Evolutionary conservation across 768 basidiomycete genomes (phyloP).

Genomic region (Lyophyllum shimeji): DNA sequence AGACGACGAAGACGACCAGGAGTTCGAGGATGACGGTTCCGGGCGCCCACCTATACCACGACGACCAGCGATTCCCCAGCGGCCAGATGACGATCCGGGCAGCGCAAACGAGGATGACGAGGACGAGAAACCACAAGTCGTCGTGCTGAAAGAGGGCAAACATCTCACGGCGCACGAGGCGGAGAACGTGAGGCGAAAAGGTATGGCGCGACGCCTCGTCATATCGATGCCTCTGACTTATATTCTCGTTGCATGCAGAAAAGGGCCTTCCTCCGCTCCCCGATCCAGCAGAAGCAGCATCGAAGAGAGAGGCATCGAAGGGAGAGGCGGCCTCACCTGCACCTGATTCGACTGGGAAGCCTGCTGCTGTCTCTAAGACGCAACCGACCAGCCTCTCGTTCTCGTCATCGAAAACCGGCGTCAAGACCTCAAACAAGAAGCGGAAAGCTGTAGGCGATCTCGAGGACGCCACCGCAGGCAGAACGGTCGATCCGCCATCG

Average conservation of each 20-base stretch:
- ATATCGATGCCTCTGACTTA: background rate
- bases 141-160: constrained; percentile 86
- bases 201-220: background rate
- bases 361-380: constrained; percentile 17
- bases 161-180: constrained; percentile 80
- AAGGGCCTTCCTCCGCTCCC: constrained; percentile 60
- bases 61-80: constrained; percentile 69
- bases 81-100: constrained; percentile 67
- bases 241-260: constrained; percentile 34
- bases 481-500: constrained; percentile 25
- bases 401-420: constrained; percentile 36
- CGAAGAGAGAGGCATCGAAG: too few species aligned
- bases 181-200: constrained; percentile 73
- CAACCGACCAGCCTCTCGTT: constrained; percentile 39
- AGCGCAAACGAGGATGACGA: constrained; percentile 70
- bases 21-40: constrained; percentile 65
- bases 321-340: constrained; percentile 8
- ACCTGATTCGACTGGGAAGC: constrained; percentile 12
- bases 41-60: constrained; percentile 74
- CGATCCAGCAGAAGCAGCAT: constrained; percentile 28
- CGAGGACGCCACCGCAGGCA: constrained; percentile 30
- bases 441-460: constrained; percentile 35
- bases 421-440: constrained; percentile 32
- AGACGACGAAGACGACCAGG: constrained; percentile 43
- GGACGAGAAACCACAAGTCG: constrained; percentile 87